Evolutionary conservation across 768 basidiomycete genomes (phyloP).

Genomic region (Auricularia cornea): DNA sequence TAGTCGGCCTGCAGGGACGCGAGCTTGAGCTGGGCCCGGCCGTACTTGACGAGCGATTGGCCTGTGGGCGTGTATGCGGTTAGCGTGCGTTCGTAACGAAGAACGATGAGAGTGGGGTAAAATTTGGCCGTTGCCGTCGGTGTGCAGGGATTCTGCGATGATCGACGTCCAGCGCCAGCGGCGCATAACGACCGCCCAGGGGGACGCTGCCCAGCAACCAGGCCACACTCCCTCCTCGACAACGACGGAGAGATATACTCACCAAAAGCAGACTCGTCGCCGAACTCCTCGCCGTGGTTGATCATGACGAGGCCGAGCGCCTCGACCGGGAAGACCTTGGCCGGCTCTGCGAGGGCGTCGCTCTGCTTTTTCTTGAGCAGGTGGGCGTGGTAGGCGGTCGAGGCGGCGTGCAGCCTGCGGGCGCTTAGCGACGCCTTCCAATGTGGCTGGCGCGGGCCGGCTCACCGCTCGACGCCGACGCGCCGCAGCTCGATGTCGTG

Average conservation of each 20-base stretch:
- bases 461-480: constrained; percentile 65
- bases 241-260: constrained; percentile 7
- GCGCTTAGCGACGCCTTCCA: not conserved
- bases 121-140: no score
- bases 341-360: constrained; percentile 48
- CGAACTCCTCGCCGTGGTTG: constrained; percentile 72
- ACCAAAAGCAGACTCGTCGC: constrained; percentile 70
- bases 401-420: constrained; percentile 59
- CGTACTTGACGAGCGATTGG: constrained; percentile 61
- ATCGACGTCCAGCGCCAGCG: not conserved
- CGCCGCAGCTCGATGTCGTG: constrained; percentile 75
- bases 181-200: not conserved
- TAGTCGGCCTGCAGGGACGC: constrained; percentile 81
- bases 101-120: not conserved
- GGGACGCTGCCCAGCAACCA: no score
- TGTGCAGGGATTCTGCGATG: no score
- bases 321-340: constrained; percentile 71
- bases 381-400: constrained; percentile 57
- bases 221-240: no score
- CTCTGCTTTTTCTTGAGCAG: constrained; percentile 71
- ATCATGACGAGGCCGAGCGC: constrained; percentile 83
- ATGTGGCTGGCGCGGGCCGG: constrained; percentile 1
- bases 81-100: no score
- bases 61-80: no score
- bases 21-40: constrained; percentile 77